These are phyloP conservation scores for Thielaviopsis populi DNA, from an alignment of 2,329 filamentous ascomycete species.

Conservation along the genomic window DNA sequence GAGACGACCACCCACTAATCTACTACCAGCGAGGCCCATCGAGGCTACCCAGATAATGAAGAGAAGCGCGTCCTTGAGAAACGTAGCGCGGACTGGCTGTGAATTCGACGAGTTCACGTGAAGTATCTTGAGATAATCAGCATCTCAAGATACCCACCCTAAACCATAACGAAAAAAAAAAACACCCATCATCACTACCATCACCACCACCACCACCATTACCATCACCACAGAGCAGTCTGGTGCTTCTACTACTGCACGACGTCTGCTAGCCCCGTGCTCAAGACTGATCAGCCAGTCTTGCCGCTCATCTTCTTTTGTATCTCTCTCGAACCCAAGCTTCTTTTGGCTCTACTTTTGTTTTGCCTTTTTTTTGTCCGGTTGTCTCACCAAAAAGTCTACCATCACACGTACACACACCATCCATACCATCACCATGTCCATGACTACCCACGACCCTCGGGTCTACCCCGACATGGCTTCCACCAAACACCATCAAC, in stretches of 20 bases:
- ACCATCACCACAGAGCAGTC: background rate
- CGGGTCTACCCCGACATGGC: constrained; percentile 9
- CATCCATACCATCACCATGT: background rate
- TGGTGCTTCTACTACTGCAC: background rate
- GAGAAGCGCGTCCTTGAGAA: constrained; percentile 18
- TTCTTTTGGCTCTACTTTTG: background rate
- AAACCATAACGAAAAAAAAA: background rate
- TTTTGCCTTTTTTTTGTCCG: background rate
- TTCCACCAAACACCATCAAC: constrained; percentile 7
- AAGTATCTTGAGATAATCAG: constrained; percentile 6
- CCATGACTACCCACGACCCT: constrained; percentile 9
- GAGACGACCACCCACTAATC: background rate
- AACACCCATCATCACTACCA: background rate
- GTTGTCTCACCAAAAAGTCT: background rate
- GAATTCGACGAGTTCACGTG: constrained; percentile 18
- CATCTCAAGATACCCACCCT: constrained; percentile 3
- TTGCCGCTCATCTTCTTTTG: background rate
- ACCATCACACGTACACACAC: background rate
- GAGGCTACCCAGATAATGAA: constrained; percentile 16
- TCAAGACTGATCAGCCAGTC: constrained; percentile 6
- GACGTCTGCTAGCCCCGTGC: background rate
- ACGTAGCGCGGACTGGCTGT: constrained; percentile 17
- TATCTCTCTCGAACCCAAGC: background rate
- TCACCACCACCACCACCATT: background rate
- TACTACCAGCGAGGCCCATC: constrained; percentile 2